Conservation (phyloP, 2,329 filamentous ascomycete genomes). For the Aspergillus quadricinctus region DNA sequence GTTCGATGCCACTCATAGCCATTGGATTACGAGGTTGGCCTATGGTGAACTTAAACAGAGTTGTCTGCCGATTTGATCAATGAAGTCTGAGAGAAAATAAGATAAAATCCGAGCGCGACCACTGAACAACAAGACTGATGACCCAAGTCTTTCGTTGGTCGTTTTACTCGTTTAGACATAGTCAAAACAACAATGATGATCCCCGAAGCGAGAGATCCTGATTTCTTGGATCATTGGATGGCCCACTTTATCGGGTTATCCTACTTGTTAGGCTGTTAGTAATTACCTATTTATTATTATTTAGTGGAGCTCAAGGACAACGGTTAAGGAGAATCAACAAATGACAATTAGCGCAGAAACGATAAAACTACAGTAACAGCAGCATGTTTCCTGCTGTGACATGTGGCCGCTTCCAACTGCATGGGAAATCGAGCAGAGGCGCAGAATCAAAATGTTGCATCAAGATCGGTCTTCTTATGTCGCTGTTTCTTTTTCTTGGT, state of each 20-base stretch:
- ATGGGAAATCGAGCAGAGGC: slow-evolving; percentile 14
- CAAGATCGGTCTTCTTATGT: slow-evolving; percentile 11
- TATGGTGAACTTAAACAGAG: neutral
- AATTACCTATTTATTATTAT: too few species aligned
- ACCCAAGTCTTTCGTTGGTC: neutral
- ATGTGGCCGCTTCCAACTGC: slow-evolving; percentile 23
- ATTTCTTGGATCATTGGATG: neutral
- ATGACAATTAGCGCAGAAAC: neutral
- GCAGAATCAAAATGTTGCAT: slow-evolving; percentile 9
- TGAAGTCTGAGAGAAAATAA: neutral
- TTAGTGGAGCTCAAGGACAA: neutral
- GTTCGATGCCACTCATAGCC: neutral
- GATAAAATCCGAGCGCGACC: neutral
- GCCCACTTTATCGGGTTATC: neutral
- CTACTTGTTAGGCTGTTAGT: neutral
- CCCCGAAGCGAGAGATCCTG: neutral
- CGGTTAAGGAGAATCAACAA: neutral
- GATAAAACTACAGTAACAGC: neutral
- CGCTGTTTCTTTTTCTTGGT: neutral
- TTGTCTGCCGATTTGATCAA: neutral
- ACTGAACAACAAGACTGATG: neutral
- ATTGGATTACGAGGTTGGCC: neutral
- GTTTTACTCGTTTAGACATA: neutral
- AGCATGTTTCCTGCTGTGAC: slow-evolving; percentile 12
- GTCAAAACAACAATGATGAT: neutral